Evolutionary conservation across 768 basidiomycete species (phyloP), one percentile per base, ranked within the genome.

Genomic region (Xanthoconium purpureum): DNA sequence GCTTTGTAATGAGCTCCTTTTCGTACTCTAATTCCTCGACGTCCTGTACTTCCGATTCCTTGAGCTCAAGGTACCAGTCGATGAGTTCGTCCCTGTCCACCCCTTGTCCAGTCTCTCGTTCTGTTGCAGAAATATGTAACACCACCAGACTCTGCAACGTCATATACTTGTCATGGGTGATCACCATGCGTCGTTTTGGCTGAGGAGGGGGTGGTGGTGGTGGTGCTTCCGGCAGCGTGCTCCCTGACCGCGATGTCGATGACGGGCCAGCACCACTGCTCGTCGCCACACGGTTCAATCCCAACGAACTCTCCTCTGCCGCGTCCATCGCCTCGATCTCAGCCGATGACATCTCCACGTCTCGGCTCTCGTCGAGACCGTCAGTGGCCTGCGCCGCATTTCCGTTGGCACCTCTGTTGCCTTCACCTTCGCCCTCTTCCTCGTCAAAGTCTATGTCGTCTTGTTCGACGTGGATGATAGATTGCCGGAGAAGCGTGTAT

Each of bases 401-500:
- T 35, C 66, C 74, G 5, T 68, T 72, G 30, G 74, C 71, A n/a
- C 65, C 75, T 10, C 24, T 24, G 24, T 24, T 78, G 81, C 60
- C 83, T 82, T 24, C 24, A 18, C 79, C 84, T 51, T 81, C 78
- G 3, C 81, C 73, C 55, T 93, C 93, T 64, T 96, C 93, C 63
- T 95, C 92, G 66, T 98, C 97, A 71, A 98, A 91, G 69, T 97
- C 94, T 66, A 99, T 87, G 65, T 98, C 96, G 68, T 99, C 97
- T 71, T 98, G 94, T 68, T 99, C 97, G 57, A 99, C 95, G 66
- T 98, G 97, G 64, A 99, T 98, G 73, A 99, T 99, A 3, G 97
- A 98, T 70, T 97, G 95, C 28, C 91, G 85, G 13, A 99, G 78
- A 18, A 99, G 86, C 42, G 85, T 87, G 74, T 91, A 98, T 3